phyloP scores from a whole-genome alignment of 352 stramenopile species.

The Phytophthora lateralis region DNA sequence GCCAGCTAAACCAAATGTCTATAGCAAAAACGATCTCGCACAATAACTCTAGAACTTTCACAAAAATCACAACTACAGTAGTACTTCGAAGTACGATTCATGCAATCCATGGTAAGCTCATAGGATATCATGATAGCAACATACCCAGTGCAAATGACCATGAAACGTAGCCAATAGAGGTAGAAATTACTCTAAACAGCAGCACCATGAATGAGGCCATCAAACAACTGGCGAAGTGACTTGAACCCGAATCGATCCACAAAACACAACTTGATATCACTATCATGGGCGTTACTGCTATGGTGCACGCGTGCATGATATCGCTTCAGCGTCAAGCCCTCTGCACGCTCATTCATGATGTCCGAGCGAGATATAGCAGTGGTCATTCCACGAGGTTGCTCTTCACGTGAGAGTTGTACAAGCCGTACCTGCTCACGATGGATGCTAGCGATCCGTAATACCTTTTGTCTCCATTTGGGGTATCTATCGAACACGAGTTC shows the following conservation, averaged over 20 bases:
- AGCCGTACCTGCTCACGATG: slow-evolving; percentile 53
- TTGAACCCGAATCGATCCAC: neutral
- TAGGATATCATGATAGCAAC: slow-evolving; percentile 47
- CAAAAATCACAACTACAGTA: neutral
- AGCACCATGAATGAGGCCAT: slow-evolving; percentile 19
- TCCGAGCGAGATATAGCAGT: slow-evolving; percentile 28
- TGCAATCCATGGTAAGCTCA: slow-evolving; percentile 38
- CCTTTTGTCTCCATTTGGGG: slow-evolving; percentile 54
- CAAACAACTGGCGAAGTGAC: slow-evolving; percentile 2
- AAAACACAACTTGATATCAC: neutral
- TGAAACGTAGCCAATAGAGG: slow-evolving; percentile 45
- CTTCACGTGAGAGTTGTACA: slow-evolving; percentile 21
- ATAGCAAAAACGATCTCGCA: slow-evolving; percentile 45
- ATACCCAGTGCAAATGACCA: slow-evolving; percentile 33
- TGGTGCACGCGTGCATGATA: slow-evolving; percentile 20
- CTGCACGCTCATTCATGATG: slow-evolving; percentile 31
- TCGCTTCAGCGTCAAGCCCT: slow-evolving; percentile 26
- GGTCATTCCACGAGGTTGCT: slow-evolving; percentile 21
- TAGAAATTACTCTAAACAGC: slow-evolving; percentile 53
- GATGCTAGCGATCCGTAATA: slow-evolving; percentile 54
- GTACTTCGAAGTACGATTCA: slow-evolving; percentile 25
- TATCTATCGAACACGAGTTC: slow-evolving; percentile 51
- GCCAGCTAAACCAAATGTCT: slow-evolving; percentile 51
- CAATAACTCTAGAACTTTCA: slow-evolving; percentile 28
- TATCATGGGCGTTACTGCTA: slow-evolving; percentile 6